Evolutionary conservation across 1,284 basidiomycete species (phyloP), one percentile per base, ranked within the genome.

Genomic region (Meripilus lineatus): DNA sequence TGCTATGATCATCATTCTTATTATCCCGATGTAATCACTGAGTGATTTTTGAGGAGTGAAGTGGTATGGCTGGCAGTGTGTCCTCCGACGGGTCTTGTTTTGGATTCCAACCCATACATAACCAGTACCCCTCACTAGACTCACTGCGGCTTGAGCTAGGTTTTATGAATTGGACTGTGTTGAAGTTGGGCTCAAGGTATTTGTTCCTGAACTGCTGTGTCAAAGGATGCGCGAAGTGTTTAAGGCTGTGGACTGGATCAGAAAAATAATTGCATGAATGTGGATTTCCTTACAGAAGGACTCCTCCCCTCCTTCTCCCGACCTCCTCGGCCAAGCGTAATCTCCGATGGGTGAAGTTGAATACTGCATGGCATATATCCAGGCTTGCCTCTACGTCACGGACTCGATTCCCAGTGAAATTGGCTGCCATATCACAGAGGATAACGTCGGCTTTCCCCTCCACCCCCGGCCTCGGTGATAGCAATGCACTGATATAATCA

Each of bases 341-440:
- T 57, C 84, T 71, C 22, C 62, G 60, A 42, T 66, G 60, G 3
- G 77, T 70, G 57, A 90, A 89, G 28, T 70, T 61, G 46, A 81
- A 75, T 0, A 84, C 84, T 5, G 78, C 75, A 36, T 73, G 60
- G 56, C 79, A 84, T 24, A 89, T 78, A 32, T 77, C 69, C 10
- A 88, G 66, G 44, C 80, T 79, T 8, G 71, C 63, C 51, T 81
- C 74, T 5, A 70, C 72, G 57, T 90, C 87, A 37, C 67, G 70
- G 1, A 65, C 66, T 14, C 68, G 63, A 51, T 83, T 80, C 6
- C 87, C 87, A 3, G 82, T 74, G 39, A 75, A 65, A 58, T 89
- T 89, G 14, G 78, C 76, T 1, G 85, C 84, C 78, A 90, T 88
- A 52, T 90, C 87, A 3, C 82, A 87, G 3, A 89, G 71, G 34